Conservation (phyloP, 495 filamentous ascomycete genomes). For the Aspergillus indologenus region DNA sequence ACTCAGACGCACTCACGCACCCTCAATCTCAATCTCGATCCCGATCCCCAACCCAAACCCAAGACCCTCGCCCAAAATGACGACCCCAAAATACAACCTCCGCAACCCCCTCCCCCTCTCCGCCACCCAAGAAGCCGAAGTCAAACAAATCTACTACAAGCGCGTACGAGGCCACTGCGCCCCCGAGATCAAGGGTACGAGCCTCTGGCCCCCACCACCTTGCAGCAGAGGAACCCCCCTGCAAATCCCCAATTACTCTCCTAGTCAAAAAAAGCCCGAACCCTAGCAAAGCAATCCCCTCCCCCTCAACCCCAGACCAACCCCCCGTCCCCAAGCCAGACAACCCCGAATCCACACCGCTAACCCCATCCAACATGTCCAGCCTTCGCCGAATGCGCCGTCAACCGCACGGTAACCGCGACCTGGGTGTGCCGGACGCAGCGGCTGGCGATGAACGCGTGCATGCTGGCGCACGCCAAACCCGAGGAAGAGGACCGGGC, state of each 20-base stretch:
- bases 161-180: constrained; percentile 76
- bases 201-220: constrained; percentile 1
- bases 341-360: not conserved
- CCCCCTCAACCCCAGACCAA: not conserved
- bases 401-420: constrained; percentile 76
- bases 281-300: no score
- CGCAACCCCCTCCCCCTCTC: constrained; percentile 91
- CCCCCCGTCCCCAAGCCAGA: not conserved
- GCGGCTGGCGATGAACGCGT: constrained; percentile 83
- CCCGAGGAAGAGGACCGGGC: constrained; percentile 82
- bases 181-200: constrained; percentile 79
- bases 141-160: constrained; percentile 85
- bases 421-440: constrained; percentile 79
- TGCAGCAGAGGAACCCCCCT: no score
- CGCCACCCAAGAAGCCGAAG: constrained; percentile 84
- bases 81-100: constrained; percentile 35
- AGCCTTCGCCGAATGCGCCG: constrained; percentile 91
- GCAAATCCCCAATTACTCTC: no score
- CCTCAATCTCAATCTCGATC: not conserved
- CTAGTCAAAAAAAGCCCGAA: no score
- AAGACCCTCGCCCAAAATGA: not conserved
- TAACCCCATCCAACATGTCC: constrained; percentile 6
- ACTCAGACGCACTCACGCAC: no score
- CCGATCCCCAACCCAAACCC: not conserved
- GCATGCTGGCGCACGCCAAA: constrained; percentile 84